Evolutionary conservation across 306 rosid genomes (phyloP).

Genomic region (Crotalaria pallida): DNA sequence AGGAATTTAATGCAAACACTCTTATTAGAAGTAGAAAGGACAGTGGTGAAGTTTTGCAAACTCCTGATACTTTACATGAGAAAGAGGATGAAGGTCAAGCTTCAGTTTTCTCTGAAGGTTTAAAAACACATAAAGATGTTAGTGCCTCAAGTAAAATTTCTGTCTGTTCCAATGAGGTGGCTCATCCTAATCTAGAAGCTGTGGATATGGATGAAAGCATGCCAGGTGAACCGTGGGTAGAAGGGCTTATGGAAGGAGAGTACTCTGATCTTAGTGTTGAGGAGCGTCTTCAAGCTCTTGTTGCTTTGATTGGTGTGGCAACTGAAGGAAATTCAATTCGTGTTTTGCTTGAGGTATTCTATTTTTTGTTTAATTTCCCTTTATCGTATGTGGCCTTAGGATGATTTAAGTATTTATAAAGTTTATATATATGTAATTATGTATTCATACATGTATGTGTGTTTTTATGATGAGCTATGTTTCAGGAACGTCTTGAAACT

Average conservation of each 20-base stretch:
- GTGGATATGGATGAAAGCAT: slow-evolving; percentile 51
- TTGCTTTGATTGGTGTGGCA: slow-evolving; percentile 56
- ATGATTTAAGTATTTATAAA: neutral
- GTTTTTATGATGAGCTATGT: slow-evolving; percentile 14
- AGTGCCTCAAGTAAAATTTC: slow-evolving; percentile 26
- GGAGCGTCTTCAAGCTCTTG: slow-evolving; percentile 71
- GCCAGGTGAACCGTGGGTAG: slow-evolving; percentile 68
- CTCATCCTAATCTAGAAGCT: slow-evolving; percentile 32
- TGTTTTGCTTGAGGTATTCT: slow-evolving; percentile 54
- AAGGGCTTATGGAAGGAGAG: slow-evolving; percentile 70
- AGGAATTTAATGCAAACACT: slow-evolving; percentile 25
- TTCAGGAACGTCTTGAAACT: slow-evolving; percentile 82
- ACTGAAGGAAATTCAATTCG: slow-evolving; percentile 71
- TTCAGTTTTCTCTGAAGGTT: slow-evolving; percentile 21
- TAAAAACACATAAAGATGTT: slow-evolving; percentile 21
- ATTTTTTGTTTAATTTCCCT: neutral
- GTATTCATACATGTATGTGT: neutral
- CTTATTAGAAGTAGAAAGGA: slow-evolving; percentile 24
- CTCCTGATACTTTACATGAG: slow-evolving; percentile 23
- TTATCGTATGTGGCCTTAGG: neutral
- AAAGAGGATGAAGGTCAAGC: slow-evolving; percentile 27
- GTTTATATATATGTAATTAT: too few species aligned
- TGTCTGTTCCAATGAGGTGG: slow-evolving; percentile 18
- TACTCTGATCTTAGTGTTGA: slow-evolving; percentile 75
- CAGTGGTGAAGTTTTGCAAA: slow-evolving; percentile 18